Base-by-base conservation (phyloP, 2,329 filamentous ascomycete species). In the Raffaelea deltoideospora region DNA sequence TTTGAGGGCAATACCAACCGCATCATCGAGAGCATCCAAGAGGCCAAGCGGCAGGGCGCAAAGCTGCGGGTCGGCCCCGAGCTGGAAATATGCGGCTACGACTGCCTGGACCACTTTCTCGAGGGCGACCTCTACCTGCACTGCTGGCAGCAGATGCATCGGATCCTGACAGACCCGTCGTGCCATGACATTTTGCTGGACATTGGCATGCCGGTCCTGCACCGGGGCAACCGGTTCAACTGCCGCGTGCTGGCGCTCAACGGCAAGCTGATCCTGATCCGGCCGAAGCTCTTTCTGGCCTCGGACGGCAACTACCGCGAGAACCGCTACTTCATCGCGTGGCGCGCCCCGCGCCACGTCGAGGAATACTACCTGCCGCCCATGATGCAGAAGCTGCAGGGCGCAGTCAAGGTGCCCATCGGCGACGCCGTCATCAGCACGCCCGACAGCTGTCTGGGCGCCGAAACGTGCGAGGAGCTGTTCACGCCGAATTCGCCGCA, bases 101-200 rank as follows among this genome's bases (percentile, higher is more conserved):
- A 66, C 37, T 71, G 74, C 48, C 65, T 80, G 7, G 79, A 85
- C 51, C 76, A 80, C 47, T 79, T 72, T 43, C 58, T 69, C 9
- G 71, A 76, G 41, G 40, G 40, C 45, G 77, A 75, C 50, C 63
- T 64, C 14, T 71, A 67, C 48, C 50, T 68, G 4, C 68, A 77
- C 50, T 69, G 66, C 5, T 74, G 72, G 66, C 75, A 84, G 47
- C 67, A 71, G 54, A 61, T 80, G 1, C 60, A 60, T 10, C 57
- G 63, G 33, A 79, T 85, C 41, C 59, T 85, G 17, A 53, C 59
- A 5, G 65, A 82, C 53, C 53, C 66, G 26, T 64, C 64, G 10
- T 73, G 67, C 43, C 60, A 79, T 46, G 76, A 69, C 50, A 84
- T 84, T 46, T 60, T 83, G 17, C 57, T 81, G 18, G 73, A 78